Base-by-base conservation (phyloP, 2,329 filamentous ascomycete genomes). In the Nemania diffusa region DNA sequence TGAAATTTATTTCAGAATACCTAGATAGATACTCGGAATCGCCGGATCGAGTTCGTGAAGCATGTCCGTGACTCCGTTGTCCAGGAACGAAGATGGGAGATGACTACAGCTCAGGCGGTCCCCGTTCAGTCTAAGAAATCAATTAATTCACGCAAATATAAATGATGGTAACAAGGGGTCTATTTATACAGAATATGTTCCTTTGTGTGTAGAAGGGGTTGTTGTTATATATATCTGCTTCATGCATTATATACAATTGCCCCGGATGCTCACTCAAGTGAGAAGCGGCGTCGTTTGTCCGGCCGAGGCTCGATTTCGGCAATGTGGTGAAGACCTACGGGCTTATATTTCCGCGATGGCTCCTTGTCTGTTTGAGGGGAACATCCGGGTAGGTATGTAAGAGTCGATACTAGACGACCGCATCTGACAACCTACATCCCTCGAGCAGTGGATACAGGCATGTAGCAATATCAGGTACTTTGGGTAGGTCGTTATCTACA, bases 11-110 rank as follows among this genome's bases (percentile, higher is more conserved):
- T 20, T 52, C 37, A 20, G 27, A 27, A n/a, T n/a, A n/a, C n/a
- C n/a, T n/a, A n/a, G n/a, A n/a, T n/a, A n/a, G n/a, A 15, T 11
- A 29, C 5, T 48, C 55, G 62, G 62, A 34, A n/a, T 53, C 17
- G 0, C 22, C 62, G 62, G 62, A 27, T 20, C 32, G n/a, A 51
- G 57, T n/a, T 22, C 22, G 9, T 40, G 13, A 40, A 40, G n/a
- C 37, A 40, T 17, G 17, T 2, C 32, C 32, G 13, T 34, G 8
- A 40, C 37, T n/a, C n/a, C n/a, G n/a, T n/a, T n/a, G n/a, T n/a
- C n/a, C n/a, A n/a, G n/a, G n/a, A n/a, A n/a, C n/a, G n/a, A n/a
- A n/a, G n/a, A n/a, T n/a, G n/a, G n/a, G n/a, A n/a, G n/a, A n/a
- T n/a, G n/a, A n/a, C n/a, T n/a, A n/a, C n/a, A n/a, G n/a, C n/a